phyloP scores from a whole-genome alignment of 2,329 filamentous ascomycete species.

The Apiospora arundinis region DNA sequence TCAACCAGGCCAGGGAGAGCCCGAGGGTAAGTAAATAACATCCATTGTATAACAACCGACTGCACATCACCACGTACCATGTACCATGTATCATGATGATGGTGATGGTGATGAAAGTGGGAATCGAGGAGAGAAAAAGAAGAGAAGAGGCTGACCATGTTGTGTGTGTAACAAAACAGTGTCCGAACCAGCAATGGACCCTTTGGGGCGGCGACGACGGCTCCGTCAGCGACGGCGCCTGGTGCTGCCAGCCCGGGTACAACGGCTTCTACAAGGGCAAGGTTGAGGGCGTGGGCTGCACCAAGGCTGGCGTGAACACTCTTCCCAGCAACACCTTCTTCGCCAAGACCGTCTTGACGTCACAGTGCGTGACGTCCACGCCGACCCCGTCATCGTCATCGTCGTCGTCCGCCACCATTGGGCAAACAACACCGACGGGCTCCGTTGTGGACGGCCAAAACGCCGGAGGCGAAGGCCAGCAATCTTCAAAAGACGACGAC shows the following conservation, averaged over 20 bases:
- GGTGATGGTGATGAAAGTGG: background rate
- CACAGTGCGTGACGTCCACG: background rate
- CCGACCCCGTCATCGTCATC: background rate
- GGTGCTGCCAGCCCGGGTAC: conserved; percentile 14
- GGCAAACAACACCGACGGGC: background rate
- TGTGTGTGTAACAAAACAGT: background rate
- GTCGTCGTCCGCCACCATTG: background rate
- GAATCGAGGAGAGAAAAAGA: background rate
- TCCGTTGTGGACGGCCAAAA: background rate
- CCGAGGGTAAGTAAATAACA: background rate
- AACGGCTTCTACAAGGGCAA: conserved; percentile 13
- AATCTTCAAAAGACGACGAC: background rate
- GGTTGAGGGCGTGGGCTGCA: conserved; percentile 2
- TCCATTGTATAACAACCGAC: background rate
- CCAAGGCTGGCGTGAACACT: conserved; percentile 3
- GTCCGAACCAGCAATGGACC: conserved; percentile 13
- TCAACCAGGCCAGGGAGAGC: background rate
- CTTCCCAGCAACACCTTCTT: conserved; percentile 3
- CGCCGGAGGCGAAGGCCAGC: background rate
- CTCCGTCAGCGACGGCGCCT: background rate
- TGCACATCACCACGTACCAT: background rate
- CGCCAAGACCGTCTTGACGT: conserved; percentile 9
- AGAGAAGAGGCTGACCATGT: background rate
- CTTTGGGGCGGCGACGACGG: background rate
- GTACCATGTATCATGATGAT: too few relatives aligned